Evolutionary conservation across 2,329 filamentous ascomycete genomes (phyloP).

Genomic region (Geoglossum cookeanum): DNA sequence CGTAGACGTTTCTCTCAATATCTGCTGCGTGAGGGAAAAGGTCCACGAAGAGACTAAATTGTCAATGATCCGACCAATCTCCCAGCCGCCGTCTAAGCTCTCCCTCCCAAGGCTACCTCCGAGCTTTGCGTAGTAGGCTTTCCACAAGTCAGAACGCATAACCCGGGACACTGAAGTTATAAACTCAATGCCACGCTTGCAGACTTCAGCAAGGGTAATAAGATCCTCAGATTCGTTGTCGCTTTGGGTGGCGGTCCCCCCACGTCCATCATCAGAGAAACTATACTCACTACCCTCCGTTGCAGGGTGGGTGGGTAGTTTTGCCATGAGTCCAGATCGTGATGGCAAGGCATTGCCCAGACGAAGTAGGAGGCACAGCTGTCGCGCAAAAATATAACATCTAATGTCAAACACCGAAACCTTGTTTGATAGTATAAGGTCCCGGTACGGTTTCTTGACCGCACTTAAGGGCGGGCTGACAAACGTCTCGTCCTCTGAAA

Average conservation of each 20-base stretch:
- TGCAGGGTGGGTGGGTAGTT: conserved; percentile 14
- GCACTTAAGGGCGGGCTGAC: conserved; percentile 42
- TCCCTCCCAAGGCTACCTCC: conserved; percentile 19
- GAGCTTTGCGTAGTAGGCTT: conserved; percentile 30
- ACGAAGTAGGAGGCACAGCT: conserved; percentile 63
- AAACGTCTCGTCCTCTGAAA: conserved; percentile 19
- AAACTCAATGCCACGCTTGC: conserved; percentile 64
- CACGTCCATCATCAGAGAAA: not conserved
- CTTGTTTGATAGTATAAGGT: conserved; percentile 82
- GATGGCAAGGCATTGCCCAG: conserved; percentile 45
- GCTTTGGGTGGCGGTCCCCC: not conserved
- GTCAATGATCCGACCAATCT: conserved; percentile 38
- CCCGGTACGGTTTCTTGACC: conserved; percentile 66
- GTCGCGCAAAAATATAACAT: conserved; percentile 80
- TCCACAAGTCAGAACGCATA: conserved; percentile 57
- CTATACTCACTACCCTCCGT: not conserved
- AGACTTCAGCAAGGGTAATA: conserved; percentile 66
- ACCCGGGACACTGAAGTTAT: conserved; percentile 63
- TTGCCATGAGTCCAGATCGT: conserved; percentile 22
- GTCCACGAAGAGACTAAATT: conserved; percentile 62
- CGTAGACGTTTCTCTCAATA: conserved; percentile 55
- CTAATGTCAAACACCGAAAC: conserved; percentile 94
- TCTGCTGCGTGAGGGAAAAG: conserved; percentile 57
- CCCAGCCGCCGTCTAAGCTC: conserved; percentile 7
- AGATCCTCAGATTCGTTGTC: conserved; percentile 53